Percentiles rank a stretch among this genome's conserved stretches.
phyloP scores from a whole-genome alignment of 2,329 filamentous ascomycete species.

The Fusarium agapanthi region DNA sequence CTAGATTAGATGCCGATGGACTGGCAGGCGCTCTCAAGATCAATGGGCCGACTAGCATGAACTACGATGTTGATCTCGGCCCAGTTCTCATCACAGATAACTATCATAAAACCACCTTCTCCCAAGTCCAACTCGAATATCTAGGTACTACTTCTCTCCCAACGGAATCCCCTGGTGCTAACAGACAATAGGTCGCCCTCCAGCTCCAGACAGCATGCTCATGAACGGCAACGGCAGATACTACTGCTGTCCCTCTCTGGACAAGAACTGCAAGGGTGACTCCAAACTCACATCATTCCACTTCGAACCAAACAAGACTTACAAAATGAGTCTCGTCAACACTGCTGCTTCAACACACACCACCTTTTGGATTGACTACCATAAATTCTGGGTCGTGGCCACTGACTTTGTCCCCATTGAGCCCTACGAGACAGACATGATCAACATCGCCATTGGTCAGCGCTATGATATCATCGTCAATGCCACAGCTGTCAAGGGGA shows the following conservation, averaged over 20 bases:
- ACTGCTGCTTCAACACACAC: neutral
- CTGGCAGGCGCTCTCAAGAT: neutral
- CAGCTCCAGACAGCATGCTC: neutral
- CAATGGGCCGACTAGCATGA: neutral
- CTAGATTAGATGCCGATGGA: neutral
- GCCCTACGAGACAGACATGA: neutral
- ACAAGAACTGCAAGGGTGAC: neutral
- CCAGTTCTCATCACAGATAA: conserved; percentile 1
- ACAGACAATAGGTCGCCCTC: neutral
- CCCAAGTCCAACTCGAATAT: neutral
- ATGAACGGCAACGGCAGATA: neutral
- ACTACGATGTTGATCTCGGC: neutral
- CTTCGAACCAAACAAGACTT: neutral
- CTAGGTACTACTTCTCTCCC: neutral
- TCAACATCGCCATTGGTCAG: neutral
- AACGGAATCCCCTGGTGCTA: accelerated
- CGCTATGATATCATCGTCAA: neutral
- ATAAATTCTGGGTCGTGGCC: neutral
- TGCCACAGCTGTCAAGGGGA: neutral
- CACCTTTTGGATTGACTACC: neutral
- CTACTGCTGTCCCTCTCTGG: neutral
- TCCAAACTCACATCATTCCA: neutral
- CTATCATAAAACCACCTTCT: neutral
- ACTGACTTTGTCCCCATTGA: conserved; percentile 5
- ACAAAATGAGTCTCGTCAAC: conserved; percentile 1